These are phyloP conservation scores for Tetragonia tetragonoides DNA, from an alignment of 148 eudicot genomes.

Conservation along the genomic window DNA sequence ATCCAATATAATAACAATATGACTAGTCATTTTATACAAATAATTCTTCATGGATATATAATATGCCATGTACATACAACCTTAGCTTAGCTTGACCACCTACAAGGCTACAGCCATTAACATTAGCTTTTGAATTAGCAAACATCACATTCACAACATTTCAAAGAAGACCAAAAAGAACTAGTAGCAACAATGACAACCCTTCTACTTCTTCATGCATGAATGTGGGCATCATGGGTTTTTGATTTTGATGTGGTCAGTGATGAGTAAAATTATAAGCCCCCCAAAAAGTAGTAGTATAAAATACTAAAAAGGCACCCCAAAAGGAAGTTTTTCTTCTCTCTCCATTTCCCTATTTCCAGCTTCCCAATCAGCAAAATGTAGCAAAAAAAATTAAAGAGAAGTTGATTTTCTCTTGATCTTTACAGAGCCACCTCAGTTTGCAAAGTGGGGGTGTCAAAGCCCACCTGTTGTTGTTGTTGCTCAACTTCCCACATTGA, in stretches of 20 bases:
- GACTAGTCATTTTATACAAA: constrained; percentile 14
- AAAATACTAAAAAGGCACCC: constrained; percentile 7
- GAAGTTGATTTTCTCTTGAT: constrained; percentile 4
- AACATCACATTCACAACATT: not conserved
- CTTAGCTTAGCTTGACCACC: not conserved
- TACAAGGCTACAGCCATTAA: not conserved
- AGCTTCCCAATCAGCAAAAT: constrained; percentile 14
- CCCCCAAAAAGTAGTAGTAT: not conserved
- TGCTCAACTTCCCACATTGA: constrained; percentile 58
- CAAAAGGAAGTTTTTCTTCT: constrained; percentile 16
- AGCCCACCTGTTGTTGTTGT: constrained; percentile 37
- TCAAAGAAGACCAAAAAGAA: not conserved
- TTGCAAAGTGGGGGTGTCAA: constrained; percentile 37
- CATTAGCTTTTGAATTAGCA: not conserved
- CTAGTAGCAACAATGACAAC: constrained; percentile 3
- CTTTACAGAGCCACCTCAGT: constrained; percentile 42
- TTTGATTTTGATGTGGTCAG: constrained; percentile 15
- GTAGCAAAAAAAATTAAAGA: constrained; percentile 4
- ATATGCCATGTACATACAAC: constrained; percentile 24
- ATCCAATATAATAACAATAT: not conserved
- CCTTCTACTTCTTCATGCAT: constrained; percentile 1
- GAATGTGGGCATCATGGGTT: not conserved
- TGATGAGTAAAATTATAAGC: constrained; percentile 4
- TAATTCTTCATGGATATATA: not conserved
- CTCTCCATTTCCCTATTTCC: constrained; percentile 1